A percentile compares a stretch with the other conserved stretches of the same genome.
Conservation (phyloP, 768 basidiomycete species). For the Porphyrellus cyaneotinctus region DNA sequence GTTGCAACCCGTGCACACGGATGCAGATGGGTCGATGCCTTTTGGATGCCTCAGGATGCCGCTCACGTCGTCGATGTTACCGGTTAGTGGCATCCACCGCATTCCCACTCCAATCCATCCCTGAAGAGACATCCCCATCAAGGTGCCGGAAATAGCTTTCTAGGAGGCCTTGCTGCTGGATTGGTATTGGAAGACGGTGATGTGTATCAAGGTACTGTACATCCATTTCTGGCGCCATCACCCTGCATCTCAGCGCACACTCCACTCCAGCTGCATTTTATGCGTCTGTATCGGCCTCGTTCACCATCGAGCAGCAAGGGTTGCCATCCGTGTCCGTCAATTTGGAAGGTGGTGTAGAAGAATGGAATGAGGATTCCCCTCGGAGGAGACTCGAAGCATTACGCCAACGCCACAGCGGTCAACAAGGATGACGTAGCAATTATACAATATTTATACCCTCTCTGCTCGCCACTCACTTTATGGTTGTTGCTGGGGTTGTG, state of each 20-base stretch:
- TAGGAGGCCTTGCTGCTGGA: slow-evolving; percentile 81
- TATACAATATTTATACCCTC: slow-evolving; percentile 19
- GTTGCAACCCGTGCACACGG: slow-evolving; percentile 42
- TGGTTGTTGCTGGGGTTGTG: slow-evolving; percentile 49
- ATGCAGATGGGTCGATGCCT: slow-evolving; percentile 69
- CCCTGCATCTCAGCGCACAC: slow-evolving; percentile 14
- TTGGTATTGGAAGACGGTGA: slow-evolving; percentile 52
- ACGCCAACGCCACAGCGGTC: slow-evolving; percentile 36
- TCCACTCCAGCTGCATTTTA: slow-evolving; percentile 60
- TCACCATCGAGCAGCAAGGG: slow-evolving; percentile 76
- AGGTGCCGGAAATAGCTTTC: slow-evolving; percentile 91
- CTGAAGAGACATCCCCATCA: slow-evolving; percentile 4
- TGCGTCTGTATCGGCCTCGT: slow-evolving; percentile 79
- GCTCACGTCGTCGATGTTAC: slow-evolving; percentile 75
- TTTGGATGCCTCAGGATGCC: slow-evolving; percentile 49
- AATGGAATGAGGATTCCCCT: slow-evolving; percentile 75
- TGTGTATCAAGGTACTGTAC: slow-evolving; percentile 66
- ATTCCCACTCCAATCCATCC: neutral
- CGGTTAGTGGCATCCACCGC: slow-evolving; percentile 39
- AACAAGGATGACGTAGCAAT: slow-evolving; percentile 32
- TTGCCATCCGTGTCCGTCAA: slow-evolving; percentile 50
- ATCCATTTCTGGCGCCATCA: slow-evolving; percentile 14
- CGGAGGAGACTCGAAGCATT: slow-evolving; percentile 51
- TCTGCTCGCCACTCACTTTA: slow-evolving; percentile 8
- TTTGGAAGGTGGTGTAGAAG: slow-evolving; percentile 27